Evolutionary conservation across 495 filamentous ascomycete genomes (phyloP).

Genomic region (Delitschia confertaspora): DNA sequence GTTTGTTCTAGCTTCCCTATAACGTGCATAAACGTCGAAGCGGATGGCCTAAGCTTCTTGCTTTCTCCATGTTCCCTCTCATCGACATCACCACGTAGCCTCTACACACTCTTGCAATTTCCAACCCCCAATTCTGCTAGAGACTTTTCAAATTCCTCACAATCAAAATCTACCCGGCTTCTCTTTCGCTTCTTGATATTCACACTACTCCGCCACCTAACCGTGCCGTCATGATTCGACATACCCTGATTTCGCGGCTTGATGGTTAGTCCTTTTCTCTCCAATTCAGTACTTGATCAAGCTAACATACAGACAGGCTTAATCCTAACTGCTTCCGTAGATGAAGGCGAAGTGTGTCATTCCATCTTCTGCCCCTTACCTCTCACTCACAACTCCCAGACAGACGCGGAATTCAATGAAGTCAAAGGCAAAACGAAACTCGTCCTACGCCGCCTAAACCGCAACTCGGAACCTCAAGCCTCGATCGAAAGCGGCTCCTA

Average conservation of each 20-base stretch:
- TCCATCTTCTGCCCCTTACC: not conserved
- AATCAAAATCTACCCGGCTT: no score
- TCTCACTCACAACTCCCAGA: constrained; percentile 33
- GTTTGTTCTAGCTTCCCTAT: not conserved
- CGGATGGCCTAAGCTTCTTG: constrained; percentile 1
- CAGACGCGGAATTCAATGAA: constrained; percentile 69
- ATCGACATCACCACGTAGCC: constrained; percentile 5
- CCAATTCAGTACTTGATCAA: constrained; percentile 15
- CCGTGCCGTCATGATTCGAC: no score
- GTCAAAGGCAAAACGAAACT: constrained; percentile 87
- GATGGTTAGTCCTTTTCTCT: constrained; percentile 57
- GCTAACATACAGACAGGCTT: constrained; percentile 50
- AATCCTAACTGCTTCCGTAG: constrained; percentile 88
- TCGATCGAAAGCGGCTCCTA: constrained; percentile 81
- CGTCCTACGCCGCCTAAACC: constrained; percentile 75
- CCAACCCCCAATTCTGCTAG: not conserved
- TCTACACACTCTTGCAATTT: not conserved
- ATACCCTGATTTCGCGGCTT: constrained; percentile 86
- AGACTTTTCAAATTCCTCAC: no score
- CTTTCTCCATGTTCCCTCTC: not conserved
- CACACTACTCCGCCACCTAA: no score
- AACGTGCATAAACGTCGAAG: no score
- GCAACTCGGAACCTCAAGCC: constrained; percentile 81
- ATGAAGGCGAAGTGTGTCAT: constrained; percentile 63
- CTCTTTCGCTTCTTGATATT: no score